Percentiles rank a stretch among this genome's conserved stretches.
These are phyloP conservation scores for Casuarina equisetifolia DNA, from an alignment of 306 rosid species.

Conservation along the genomic window DNA sequence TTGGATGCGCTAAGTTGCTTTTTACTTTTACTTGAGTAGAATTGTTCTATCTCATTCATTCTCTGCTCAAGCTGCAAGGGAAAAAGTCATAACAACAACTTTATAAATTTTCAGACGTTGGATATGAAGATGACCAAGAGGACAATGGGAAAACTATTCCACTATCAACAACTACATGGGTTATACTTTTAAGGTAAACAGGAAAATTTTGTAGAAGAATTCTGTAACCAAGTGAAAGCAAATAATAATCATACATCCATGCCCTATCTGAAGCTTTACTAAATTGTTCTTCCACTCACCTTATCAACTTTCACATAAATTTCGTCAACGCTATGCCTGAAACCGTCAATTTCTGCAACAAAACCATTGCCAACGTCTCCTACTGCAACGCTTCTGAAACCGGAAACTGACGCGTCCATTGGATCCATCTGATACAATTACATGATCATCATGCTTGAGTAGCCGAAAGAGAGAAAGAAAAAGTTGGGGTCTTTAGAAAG, in stretches of 20 bases:
- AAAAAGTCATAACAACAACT: conserved; percentile 9
- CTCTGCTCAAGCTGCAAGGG: conserved; percentile 68
- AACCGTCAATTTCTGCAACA: conserved; percentile 44
- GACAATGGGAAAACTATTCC: background rate
- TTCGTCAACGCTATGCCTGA: conserved; percentile 48
- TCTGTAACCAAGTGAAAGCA: background rate
- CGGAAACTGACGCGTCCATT: conserved; percentile 37
- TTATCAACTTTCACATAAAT: conserved; percentile 54
- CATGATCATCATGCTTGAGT: background rate
- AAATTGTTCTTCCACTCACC: conserved; percentile 35
- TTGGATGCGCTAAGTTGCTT: conserved; percentile 51
- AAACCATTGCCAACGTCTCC: conserved; percentile 23
- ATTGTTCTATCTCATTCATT: conserved; percentile 57
- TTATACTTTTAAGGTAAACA: background rate
- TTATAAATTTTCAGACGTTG: conserved; percentile 12
- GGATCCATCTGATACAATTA: conserved; percentile 39
- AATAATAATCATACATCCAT: background rate
- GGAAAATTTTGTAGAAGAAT: background rate
- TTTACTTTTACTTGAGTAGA: conserved; percentile 40
- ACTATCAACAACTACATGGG: background rate
- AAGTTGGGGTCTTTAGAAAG: background rate
- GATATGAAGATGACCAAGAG: conserved; percentile 18
- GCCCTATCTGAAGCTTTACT: background rate
- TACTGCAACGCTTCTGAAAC: conserved; percentile 17
- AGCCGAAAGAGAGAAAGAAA: background rate